Evolutionary conservation across 2,329 filamentous ascomycete genomes (phyloP), one percentile per base, ranked within the genome.

Genomic region (Pseudonectria foliicola): DNA sequence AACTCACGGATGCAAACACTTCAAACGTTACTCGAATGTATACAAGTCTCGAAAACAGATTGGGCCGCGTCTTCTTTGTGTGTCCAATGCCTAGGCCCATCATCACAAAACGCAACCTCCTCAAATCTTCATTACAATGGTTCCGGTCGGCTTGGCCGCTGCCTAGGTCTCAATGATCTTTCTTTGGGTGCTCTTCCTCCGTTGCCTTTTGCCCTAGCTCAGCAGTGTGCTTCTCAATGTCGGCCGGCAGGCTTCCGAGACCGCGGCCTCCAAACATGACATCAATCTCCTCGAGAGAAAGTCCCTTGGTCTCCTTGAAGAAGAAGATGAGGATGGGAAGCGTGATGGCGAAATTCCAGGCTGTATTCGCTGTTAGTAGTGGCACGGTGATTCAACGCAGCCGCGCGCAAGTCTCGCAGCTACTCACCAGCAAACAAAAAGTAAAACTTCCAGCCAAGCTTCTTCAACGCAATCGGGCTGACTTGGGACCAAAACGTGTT

Each of bases 401-500:
- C 29, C 21, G 30, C n/a, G 18, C 7, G 7, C 7, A 24, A 11
- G 12, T 26, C 13, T 4, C 10, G 12, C 8, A 30, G n/a, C 13
- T 27, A 25, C 41, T 28, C 46, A 47, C 45, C 50, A 25, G 57
- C 55, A 36, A 62, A 64, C 21, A 63, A 49, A 31, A 62, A 50
- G 39, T 61, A 64, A 14, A 59, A 62, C 30, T 50, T 50, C 54
- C 57, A 61, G 3, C 59, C 58, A 21, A 64, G 53, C 27, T 55
- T 50, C 3, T 40, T 46, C n/a, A 64, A 50, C 0, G 66, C 75
- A 35, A 68, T 68, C 0, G 75, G 75, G 3, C 66, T 71, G 4
- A 77, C 67, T 47, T 80, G 75, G 7, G 67, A 68, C 63, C 73
- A 79, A 18, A 80, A 61, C 0, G 75, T 52, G 6, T 39, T 44